Conservation (phyloP, 805 yeast species). For the Starmerella tilneyi region DNA sequence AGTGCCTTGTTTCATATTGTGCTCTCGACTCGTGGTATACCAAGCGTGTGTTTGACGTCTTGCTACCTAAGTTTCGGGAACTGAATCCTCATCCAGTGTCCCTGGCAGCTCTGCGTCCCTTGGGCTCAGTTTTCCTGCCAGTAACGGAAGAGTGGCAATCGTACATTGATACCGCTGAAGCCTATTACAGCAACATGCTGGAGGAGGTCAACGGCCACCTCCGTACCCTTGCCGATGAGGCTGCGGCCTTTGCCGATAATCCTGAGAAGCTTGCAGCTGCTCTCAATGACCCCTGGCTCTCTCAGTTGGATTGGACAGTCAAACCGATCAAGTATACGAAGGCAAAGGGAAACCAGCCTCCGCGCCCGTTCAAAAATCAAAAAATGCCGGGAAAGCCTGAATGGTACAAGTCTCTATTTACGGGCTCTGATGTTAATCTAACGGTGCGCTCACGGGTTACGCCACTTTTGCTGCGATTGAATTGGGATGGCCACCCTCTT, state of each 20-base stretch:
- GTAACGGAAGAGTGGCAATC: constrained; percentile 62
- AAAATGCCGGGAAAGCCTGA: constrained; percentile 84
- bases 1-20: constrained; percentile 63
- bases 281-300: constrained; percentile 71
- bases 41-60: constrained; percentile 51
- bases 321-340: constrained; percentile 52
- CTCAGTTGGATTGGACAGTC: constrained; percentile 80
- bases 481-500: constrained; percentile 79
- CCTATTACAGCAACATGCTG: constrained; percentile 49
- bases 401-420: constrained; percentile 67
- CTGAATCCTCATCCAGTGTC: constrained; percentile 91
- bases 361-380: constrained; percentile 45
- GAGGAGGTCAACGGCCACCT: constrained; percentile 49
- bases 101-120: constrained; percentile 69
- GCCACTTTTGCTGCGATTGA: constrained; percentile 61
- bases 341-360: constrained; percentile 45
- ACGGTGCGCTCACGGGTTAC: constrained; percentile 66
- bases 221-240: constrained; percentile 47
- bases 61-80: constrained; percentile 56
- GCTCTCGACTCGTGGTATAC: constrained; percentile 76
- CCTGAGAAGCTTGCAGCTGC: constrained; percentile 32
- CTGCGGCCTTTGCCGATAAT: constrained; percentile 39
- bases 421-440: constrained; percentile 38
- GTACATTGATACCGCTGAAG: constrained; percentile 62
- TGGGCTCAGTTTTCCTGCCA: constrained; percentile 70